Conservation (phyloP, 1,284 basidiomycete genomes). For the Trichosporon sp. region DNA sequence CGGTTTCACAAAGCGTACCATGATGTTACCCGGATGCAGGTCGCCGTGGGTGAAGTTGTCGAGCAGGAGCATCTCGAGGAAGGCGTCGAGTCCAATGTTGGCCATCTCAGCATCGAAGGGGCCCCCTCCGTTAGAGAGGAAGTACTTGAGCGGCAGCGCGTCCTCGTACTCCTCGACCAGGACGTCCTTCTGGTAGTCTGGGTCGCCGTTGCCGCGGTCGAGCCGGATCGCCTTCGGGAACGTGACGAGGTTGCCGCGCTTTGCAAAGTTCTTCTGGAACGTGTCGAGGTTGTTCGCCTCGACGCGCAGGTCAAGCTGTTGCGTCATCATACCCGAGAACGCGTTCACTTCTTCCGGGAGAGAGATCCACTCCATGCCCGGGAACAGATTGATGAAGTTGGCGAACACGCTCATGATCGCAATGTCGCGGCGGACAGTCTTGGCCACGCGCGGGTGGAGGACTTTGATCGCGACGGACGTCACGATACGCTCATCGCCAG, state of each 20-base stretch:
- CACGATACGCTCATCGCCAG: conserved; percentile 60
- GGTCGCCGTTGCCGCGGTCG: conserved; percentile 9
- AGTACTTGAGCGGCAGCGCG: conserved; percentile 85
- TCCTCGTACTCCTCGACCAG: conserved; percentile 93
- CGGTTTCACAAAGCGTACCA: conserved; percentile 92
- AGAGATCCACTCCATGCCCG: conserved; percentile 95
- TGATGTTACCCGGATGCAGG: conserved; percentile 81
- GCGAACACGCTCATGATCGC: conserved; percentile 89
- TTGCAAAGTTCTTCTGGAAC: conserved; percentile 84
- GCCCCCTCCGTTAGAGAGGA: conserved; percentile 85
- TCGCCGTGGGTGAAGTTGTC: conserved; percentile 99
- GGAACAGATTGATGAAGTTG: conserved; percentile 72
- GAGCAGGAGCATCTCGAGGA: conserved; percentile 95
- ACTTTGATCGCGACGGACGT: conserved; percentile 94
- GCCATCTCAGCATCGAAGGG: conserved; percentile 88
- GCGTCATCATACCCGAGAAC: conserved; percentile 97
- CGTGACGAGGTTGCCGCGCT: conserved; percentile 73
- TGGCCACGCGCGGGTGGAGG: conserved; percentile 80
- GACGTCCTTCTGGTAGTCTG: conserved; percentile 64
- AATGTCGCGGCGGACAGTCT: conserved; percentile 84
- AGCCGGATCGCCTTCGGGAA: conserved; percentile 64
- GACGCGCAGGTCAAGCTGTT: conserved; percentile 86
- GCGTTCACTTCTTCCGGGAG: conserved; percentile 93
- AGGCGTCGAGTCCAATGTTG: conserved; percentile 91
- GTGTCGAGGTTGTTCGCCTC: conserved; percentile 85